Evolutionary conservation across 164 flowering plant species (phyloP).

Genomic region (Annona cherimola): DNA sequence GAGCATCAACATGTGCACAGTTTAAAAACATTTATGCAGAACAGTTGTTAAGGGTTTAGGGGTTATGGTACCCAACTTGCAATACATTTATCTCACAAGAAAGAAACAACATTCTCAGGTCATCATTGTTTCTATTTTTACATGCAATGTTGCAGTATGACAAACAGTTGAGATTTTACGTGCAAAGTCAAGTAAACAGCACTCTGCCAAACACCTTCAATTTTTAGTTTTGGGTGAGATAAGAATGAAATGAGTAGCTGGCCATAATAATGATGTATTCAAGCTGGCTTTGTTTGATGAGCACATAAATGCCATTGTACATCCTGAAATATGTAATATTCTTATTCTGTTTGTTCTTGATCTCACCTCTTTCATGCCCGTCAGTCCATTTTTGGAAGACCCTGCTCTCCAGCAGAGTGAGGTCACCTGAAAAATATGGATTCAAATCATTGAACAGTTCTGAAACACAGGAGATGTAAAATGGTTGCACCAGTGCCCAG

Average conservation of each 20-base stretch:
- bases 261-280: not conserved
- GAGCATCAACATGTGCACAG: not conserved
- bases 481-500: not conserved
- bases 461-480: not conserved
- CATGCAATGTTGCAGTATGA: too few species aligned
- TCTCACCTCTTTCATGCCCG: slow-evolving; percentile 52
- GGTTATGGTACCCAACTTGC: not conserved
- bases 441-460: slow-evolving; percentile 1
- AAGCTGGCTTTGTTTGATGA: not conserved
- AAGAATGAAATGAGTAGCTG: too few species aligned
- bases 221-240: too few species aligned
- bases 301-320: not conserved
- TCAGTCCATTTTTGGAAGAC: slow-evolving; percentile 39
- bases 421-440: slow-evolving; percentile 35
- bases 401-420: slow-evolving; percentile 55
- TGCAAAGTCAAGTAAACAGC: too few species aligned
- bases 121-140: not conserved
- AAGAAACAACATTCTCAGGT: not conserved
- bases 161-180: too few species aligned
- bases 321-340: not conserved
- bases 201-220: too few species aligned
- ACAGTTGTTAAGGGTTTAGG: not conserved
- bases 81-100: not conserved
- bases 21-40: not conserved
- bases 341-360: not conserved